A percentile compares a stretch with the other conserved stretches of the same genome.
These are phyloP conservation scores for Centella asiatica DNA, from an alignment of 129 eudicot genomes.

Conservation along the genomic window DNA sequence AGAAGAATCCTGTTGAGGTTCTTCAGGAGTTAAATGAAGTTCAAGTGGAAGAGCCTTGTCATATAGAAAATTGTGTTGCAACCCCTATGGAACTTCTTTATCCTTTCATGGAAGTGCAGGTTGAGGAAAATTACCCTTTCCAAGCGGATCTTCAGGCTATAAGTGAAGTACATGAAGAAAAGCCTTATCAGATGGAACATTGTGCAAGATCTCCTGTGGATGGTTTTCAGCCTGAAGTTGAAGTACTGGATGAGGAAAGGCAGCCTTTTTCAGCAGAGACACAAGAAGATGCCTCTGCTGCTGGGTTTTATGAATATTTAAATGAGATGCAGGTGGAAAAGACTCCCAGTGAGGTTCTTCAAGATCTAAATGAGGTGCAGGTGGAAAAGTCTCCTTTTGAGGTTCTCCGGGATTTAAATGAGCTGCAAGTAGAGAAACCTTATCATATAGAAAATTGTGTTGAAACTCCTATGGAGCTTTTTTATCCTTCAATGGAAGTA, in stretches of 20 bases:
- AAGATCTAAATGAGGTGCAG: conserved; percentile 5
- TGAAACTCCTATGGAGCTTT: conserved; percentile 78
- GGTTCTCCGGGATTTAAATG: conserved; percentile 11
- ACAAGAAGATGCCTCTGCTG: background rate
- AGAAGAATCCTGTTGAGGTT: background rate
- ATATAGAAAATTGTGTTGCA: no score
- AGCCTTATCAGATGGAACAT: no score
- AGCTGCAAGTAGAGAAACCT: conserved; percentile 1
- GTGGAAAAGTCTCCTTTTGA: conserved; percentile 8
- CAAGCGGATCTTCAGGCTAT: no score
- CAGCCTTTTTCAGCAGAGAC: background rate
- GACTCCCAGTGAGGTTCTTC: conserved; percentile 5
- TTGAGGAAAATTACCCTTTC: background rate
- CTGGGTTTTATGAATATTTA: background rate
- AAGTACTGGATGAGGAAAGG: background rate
- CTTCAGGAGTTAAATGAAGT: background rate
- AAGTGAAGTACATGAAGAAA: no score
- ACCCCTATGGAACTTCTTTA: background rate
- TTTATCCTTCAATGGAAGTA: conserved; percentile 31
- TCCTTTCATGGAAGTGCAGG: background rate
- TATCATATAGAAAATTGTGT: conserved; percentile 20
- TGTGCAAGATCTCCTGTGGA: no score
- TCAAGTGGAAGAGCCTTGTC: background rate
- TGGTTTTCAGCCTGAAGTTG: no score
- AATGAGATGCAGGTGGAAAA: background rate